Percentiles rank a stretch among this genome's conserved stretches.
phyloP scores from a whole-genome alignment of 1,139 yeast species.

The Torulaspora globosa region DNA sequence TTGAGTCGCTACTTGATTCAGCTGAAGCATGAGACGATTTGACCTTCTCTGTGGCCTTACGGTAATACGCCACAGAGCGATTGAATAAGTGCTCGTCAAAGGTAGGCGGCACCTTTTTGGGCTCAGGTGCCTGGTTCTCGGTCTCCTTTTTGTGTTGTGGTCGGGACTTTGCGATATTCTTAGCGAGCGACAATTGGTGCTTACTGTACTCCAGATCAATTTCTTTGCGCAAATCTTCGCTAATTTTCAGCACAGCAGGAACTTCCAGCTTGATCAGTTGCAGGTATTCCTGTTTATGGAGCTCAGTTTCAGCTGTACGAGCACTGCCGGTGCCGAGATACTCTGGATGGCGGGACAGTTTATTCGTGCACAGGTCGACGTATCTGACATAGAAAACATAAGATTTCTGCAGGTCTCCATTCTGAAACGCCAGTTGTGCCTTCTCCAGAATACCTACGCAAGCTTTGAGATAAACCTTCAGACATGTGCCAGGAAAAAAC shows the following conservation, averaged over 20 bases:
- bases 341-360: slow-evolving; percentile 32
- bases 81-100: slow-evolving; percentile 30
- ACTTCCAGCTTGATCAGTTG: slow-evolving; percentile 34
- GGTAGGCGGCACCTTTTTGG: slow-evolving; percentile 21
- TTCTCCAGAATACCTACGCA: slow-evolving; percentile 33
- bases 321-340: slow-evolving; percentile 6
- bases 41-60: slow-evolving; percentile 5
- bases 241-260: slow-evolving; percentile 31
- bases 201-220: slow-evolving; percentile 24
- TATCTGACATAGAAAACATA: slow-evolving; percentile 33
- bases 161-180: slow-evolving; percentile 25
- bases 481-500: slow-evolving; percentile 31
- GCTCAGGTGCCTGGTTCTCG: slow-evolving; percentile 4
- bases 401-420: slow-evolving; percentile 24
- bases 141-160: slow-evolving; percentile 7
- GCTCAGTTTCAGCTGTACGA: slow-evolving; percentile 11
- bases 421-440: slow-evolving; percentile 31
- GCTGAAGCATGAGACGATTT: background rate
- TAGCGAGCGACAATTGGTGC: slow-evolving; percentile 28
- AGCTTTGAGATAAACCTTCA: slow-evolving; percentile 31
- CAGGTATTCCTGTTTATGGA: slow-evolving; percentile 27
- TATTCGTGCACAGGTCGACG: slow-evolving; percentile 33
- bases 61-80: slow-evolving; percentile 17
- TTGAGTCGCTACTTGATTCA: slow-evolving; percentile 3
- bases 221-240: slow-evolving; percentile 27